Base-by-base conservation (phyloP, 768 basidiomycete genomes). In the Phylloporus sp. region DNA sequence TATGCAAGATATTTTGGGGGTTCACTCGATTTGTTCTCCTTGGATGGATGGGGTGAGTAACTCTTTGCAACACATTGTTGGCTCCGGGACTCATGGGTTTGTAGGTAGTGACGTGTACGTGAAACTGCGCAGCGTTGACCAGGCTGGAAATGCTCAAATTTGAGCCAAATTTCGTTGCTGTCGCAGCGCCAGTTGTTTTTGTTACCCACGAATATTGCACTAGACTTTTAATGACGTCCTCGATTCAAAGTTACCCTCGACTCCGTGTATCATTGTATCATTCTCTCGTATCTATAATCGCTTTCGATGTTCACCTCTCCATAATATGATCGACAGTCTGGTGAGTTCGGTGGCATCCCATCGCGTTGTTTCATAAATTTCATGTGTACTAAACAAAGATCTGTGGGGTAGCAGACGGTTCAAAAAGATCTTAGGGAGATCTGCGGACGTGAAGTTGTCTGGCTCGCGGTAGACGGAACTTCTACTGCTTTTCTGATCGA, bases 1-100 rank as follows among this genome's bases (percentile, higher is more conserved):
- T 86, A 87, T 56, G 81, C 84, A 14, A 79, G 71, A 76, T 93
- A 93, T 62, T 94, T 94, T 56, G 90, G 90, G 9, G 91, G 90
- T 15, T 84, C 84, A 5, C 72, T 94, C 21, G 86, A 92, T 54
- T 69, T 95, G 34, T 78, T 87, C 49, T 83, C 86, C 2, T 63
- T 94, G 37, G 85, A 91, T 62, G 87, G 90, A 10, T 90, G 87
- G 87, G 89, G 88, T 79, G 58, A 61, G 76, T 63, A 31, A 29
- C 42, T 33, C 31, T 9, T 28, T 13, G 7, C 11, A 5, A 26
- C n/a, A 3, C n/a, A 6, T 37, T 7, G 4, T 41, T 24, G 33
- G 34, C 29, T 5, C 6, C 15, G 9, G 23, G 29, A 26, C 38
- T 44, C 20, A 44, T 26, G 3, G 15, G 35, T 10, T 38, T 17